Base-by-base conservation (phyloP, 257 asterid genomes). In the Solanum arcanum region DNA sequence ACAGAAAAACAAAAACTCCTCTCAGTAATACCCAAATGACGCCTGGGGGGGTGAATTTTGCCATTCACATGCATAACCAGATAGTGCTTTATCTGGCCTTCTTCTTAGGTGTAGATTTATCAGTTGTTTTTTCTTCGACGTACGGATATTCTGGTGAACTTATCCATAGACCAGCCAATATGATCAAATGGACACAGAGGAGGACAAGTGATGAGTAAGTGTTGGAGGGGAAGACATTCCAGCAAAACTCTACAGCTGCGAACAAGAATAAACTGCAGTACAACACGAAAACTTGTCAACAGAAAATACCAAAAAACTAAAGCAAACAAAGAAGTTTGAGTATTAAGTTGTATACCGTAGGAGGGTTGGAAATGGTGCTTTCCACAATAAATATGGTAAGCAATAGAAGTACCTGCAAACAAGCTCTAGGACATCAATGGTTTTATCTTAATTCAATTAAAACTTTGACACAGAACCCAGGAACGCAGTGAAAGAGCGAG, bases 341-440 rank as follows among this genome's bases (percentile, higher is more conserved):
- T 60, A 69, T 42, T 60, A 21, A 86, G 81, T 25, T 83, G 41
- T 87, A 18, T 92, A 96, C 99, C 99, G 92, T 42, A 92, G 68
- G 86, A 92, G 82, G 83, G 94, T 91, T 25, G 98, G 98, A 86
- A 93, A 94, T 9, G 94, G 92, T 5, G 98, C 91, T 91, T 90
- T 98, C 99, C 98, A 96, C 93, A 96, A 56, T 80, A 96, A 88
- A 92, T 94, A 96, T 18, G 99, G 99, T 31, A 96, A 89, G 92
- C 96, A 91, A 72, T 92, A 92, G 88, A 95, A 96, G 89, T 96
- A 96, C 99, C 99, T 96, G 96, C 92, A 92, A 29, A 77, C 60
- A 66, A 85, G 20, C 23, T 27, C n/a, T 44, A 25, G 18, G 69
- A 60, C 16, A 69, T 80, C 44, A 87, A 41, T 44, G 33, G 27